These are phyloP conservation scores for Nannizzia gypsea DNA, from an alignment of 2,329 filamentous ascomycete species.

Conservation along the genomic window DNA sequence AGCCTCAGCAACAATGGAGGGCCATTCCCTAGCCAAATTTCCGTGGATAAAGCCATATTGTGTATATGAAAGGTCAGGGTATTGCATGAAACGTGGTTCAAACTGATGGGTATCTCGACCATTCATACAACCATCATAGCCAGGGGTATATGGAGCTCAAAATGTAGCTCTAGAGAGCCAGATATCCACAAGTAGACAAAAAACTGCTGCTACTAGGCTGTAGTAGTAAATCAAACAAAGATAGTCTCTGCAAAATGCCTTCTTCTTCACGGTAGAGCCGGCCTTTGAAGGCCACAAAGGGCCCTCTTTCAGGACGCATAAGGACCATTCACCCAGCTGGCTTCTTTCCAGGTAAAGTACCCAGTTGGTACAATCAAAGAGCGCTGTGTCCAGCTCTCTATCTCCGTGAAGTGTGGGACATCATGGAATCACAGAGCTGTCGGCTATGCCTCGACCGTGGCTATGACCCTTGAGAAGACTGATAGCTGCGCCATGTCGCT, in stretches of 20 bases:
- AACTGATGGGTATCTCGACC: not conserved
- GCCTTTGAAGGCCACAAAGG: not conserved
- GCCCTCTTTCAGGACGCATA: not conserved
- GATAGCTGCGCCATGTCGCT: not conserved
- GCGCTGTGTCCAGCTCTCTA: not conserved
- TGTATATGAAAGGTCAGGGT: not conserved
- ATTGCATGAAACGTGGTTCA: not conserved
- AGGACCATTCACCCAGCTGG: not conserved
- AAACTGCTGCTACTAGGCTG: not conserved
- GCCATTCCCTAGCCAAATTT: not conserved
- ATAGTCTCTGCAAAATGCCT: not conserved
- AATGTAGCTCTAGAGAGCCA: not conserved
- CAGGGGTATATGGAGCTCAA: not conserved
- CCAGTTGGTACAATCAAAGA: not conserved
- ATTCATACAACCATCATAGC: not conserved
- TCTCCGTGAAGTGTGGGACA: not conserved
- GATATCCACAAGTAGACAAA: not conserved
- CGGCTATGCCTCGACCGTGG: not conserved
- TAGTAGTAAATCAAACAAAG: not conserved
- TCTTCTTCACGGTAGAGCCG: not conserved
- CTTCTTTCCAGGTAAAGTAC: not conserved
- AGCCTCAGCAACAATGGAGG: not conserved
- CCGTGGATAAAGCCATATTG: not conserved
- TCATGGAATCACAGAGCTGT: not conserved
- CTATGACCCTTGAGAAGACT: not conserved